Base-by-base conservation (phyloP, 2,329 filamentous ascomycete species). In the Lasiodiplodia theobromae region DNA sequence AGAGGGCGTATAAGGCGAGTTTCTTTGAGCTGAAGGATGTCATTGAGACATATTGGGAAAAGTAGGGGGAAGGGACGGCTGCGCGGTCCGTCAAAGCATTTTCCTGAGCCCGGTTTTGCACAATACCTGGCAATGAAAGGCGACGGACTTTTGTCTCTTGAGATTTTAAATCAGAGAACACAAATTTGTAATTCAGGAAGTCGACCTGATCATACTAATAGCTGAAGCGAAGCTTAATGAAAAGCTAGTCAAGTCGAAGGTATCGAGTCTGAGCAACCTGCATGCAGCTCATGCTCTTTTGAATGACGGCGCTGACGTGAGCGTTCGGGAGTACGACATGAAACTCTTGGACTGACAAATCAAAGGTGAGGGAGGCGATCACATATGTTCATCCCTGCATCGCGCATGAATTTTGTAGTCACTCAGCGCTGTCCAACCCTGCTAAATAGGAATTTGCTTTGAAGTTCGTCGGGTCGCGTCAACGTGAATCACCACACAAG, bases 1-100 rank as follows among this genome's bases (percentile, higher is more conserved):
- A 79, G 54, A 71, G 79, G 52, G 74, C 73, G 54, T 80, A 75
- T 72, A 81, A 81, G 70, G 75, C 77, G 7, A 79, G 76, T 69
- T 78, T 79, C 62, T 81, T 81, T 69, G 75, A 80, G 67, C 77
- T 78, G 70, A 76, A 77, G 44, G 74, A 75, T 66, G 74, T 75
- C 56, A 79, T 80, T 64, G 72, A 78, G 31, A 62, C 72, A 4
- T 74, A 74, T 69, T 58, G 65, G 54, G 71, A 74, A 23, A 71
- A 71, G 66, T 74, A 65, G 40, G n/a, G 12, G 4, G 28, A 28
- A 28, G 4, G 4, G 5, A 28, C 4, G 28, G 28, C 1, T 28
- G 28, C 5, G 28, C 28, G 28, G 28, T 6, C 5, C 28, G 28
- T 28, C 28, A 28, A 28, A 6, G 28, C 28, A 28, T 28, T 28